phyloP scores from a whole-genome alignment of 2,329 filamentous ascomycete species.

The Waltergamsia citrina region DNA sequence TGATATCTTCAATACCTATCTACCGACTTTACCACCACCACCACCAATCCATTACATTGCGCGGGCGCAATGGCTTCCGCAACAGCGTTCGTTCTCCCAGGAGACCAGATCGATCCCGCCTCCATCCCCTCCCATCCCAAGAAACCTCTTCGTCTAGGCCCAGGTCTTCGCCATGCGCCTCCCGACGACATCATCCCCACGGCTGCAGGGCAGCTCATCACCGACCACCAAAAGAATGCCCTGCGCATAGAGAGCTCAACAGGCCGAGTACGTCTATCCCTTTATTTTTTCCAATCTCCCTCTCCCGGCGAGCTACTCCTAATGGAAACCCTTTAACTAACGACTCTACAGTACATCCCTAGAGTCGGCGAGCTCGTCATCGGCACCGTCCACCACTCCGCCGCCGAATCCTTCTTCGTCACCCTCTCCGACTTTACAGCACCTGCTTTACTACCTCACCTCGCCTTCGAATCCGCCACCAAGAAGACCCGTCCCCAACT shows the following conservation, averaged over 20 bases:
- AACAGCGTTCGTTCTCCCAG: conserved; percentile 66
- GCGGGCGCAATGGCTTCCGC: conserved; percentile 22
- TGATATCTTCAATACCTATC: background rate
- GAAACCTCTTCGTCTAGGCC: conserved; percentile 68
- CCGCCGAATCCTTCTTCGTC: conserved; percentile 72
- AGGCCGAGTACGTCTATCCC: conserved; percentile 47
- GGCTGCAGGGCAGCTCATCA: conserved; percentile 56
- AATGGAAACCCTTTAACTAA: background rate
- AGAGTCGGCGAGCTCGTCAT: conserved; percentile 79
- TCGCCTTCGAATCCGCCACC: conserved; percentile 87
- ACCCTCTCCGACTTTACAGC: conserved; percentile 57
- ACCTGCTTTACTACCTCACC: conserved; percentile 66
- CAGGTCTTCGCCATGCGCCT: conserved; percentile 73
- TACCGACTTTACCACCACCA: background rate
- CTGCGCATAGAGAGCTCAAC: conserved; percentile 66
- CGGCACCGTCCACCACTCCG: conserved; percentile 69
- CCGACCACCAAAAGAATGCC: conserved; percentile 64
- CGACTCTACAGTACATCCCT: conserved; percentile 59
- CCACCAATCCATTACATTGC: background rate
- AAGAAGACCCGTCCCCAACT: conserved; percentile 86
- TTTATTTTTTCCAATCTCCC: background rate
- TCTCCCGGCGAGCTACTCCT: background rate
- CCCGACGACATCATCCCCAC: conserved; percentile 64
- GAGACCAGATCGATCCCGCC: conserved; percentile 60
- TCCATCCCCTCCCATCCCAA: conserved; percentile 60